phyloP scores from a whole-genome alignment of 805 yeast genomes.

The Saccharomycopsis malanga region DNA sequence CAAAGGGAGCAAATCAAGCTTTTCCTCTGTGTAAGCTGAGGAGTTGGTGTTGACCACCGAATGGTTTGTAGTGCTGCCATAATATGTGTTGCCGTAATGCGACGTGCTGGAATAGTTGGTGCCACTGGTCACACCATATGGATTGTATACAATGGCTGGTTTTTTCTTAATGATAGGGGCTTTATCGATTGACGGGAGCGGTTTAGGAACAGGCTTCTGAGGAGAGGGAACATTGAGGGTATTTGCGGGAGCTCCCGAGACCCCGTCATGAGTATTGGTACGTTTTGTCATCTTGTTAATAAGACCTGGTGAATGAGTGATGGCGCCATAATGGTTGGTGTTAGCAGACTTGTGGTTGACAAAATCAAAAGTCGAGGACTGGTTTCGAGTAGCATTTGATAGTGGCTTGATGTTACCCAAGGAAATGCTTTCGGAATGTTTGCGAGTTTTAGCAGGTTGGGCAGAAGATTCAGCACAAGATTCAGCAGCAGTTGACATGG shows the following conservation, averaged over 20 bases:
- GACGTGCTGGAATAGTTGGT: conserved; percentile 6
- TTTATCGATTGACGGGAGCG: conserved; percentile 19
- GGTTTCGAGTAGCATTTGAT: background rate
- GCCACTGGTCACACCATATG: conserved; percentile 13
- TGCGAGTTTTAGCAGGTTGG: background rate
- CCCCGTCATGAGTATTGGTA: background rate
- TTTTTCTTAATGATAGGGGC: conserved; percentile 9
- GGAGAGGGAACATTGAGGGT: background rate
- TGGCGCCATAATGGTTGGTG: conserved; percentile 8
- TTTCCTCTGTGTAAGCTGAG: conserved; percentile 7
- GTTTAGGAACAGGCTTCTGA: background rate
- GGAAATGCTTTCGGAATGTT: conserved; percentile 13
- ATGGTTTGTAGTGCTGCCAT: background rate
- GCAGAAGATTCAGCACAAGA: background rate
- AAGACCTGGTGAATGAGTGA: conserved; percentile 18
- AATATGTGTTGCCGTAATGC: background rate
- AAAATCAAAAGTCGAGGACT: no score
- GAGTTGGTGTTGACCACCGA: background rate
- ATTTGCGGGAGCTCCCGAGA: background rate
- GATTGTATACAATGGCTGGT: conserved; percentile 13
- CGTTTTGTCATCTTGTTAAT: conserved; percentile 7
- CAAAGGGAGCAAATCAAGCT: conserved; percentile 39
- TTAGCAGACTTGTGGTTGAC: background rate
- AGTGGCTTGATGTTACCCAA: background rate
- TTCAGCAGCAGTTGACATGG: background rate